Evolutionary conservation across 805 yeast genomes (phyloP).

Genomic region (Hanseniaspora meyeri): DNA sequence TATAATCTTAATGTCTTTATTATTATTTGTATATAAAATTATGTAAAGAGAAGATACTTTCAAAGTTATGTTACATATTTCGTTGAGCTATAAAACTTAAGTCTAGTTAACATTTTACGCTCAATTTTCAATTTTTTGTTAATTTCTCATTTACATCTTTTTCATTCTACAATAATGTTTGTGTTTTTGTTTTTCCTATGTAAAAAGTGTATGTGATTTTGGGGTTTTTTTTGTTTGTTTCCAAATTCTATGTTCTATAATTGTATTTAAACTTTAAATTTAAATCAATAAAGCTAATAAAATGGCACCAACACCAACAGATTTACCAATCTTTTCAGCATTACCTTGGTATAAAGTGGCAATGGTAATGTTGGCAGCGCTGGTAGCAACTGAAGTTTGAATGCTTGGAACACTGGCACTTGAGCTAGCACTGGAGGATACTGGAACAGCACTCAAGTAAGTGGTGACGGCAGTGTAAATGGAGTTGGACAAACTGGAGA

Average conservation of each 20-base stretch:
- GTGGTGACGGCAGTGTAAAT: slow-evolving; percentile 16
- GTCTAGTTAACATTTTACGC: not conserved
- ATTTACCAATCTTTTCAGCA: slow-evolving; percentile 9
- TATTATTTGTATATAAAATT: not conserved
- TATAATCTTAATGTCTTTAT: slow-evolving; percentile 10
- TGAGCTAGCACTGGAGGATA: not conserved
- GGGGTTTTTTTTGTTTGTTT: not conserved
- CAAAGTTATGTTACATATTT: not conserved
- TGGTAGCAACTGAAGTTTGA: not conserved
- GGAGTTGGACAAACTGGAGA: slow-evolving; percentile 12
- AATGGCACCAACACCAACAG: slow-evolving; percentile 4
- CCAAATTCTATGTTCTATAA: no score
- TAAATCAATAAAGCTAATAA: slow-evolving; percentile 1
- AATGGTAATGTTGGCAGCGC: not conserved
- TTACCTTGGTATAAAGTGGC: slow-evolving; percentile 10
- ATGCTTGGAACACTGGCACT: not conserved
- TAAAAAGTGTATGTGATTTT: not conserved
- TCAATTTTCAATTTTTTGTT: not conserved
- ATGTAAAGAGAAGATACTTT: not conserved
- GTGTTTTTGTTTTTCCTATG: not conserved
- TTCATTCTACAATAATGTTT: not conserved
- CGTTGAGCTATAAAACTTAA: not conserved
- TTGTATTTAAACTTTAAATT: not conserved
- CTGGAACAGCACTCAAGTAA: slow-evolving; percentile 14
- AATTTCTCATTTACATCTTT: not conserved